A percentile compares a stretch with the other conserved stretches of the same genome.
phyloP scores from a whole-genome alignment of 768 basidiomycete species.

The Lentinus tigrinus region DNA sequence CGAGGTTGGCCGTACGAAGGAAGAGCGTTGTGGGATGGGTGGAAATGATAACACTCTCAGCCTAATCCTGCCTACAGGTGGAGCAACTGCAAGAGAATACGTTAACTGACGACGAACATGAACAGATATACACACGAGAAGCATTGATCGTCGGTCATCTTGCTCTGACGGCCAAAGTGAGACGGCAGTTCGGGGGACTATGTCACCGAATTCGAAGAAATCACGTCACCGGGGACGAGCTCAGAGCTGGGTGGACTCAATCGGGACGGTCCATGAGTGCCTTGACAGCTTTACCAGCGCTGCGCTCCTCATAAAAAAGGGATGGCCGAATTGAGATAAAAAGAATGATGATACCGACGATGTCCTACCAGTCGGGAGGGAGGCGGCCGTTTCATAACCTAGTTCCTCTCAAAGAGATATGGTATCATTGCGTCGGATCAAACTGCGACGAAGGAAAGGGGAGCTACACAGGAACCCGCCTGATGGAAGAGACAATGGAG shows the following conservation, averaged over 20 bases:
- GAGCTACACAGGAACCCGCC: conserved; percentile 35
- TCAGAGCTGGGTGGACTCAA: conserved; percentile 84
- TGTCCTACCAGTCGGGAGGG: conserved; percentile 97
- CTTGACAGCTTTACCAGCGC: conserved; percentile 98
- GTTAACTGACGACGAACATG: background rate
- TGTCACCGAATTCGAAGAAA: conserved; percentile 99
- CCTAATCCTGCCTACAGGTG: conserved; percentile 98
- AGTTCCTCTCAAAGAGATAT: conserved; percentile 99
- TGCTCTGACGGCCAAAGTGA: conserved; percentile 89
- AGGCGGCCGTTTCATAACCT: conserved; percentile 98
- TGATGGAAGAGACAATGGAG: conserved; percentile 92
- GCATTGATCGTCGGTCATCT: conserved; percentile 94
- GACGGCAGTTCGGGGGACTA: conserved; percentile 96
- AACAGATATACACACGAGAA: conserved; percentile 77
- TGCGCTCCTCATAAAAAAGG: conserved; percentile 98
- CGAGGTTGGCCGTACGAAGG: conserved; percentile 96
- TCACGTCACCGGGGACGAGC: conserved; percentile 96
- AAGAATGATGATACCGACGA: conserved; percentile 91
- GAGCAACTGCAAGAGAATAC: conserved; percentile 70
- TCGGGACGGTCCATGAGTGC: conserved; percentile 99
- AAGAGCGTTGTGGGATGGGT: conserved; percentile 99
- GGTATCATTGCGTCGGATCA: background rate
- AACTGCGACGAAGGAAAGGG: background rate
- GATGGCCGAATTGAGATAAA: conserved; percentile 93
- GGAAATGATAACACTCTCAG: conserved; percentile 97